phyloP scores from a whole-genome alignment of 2,329 filamentous ascomycete species.

The Pseudogymnoascus sp. region DNA sequence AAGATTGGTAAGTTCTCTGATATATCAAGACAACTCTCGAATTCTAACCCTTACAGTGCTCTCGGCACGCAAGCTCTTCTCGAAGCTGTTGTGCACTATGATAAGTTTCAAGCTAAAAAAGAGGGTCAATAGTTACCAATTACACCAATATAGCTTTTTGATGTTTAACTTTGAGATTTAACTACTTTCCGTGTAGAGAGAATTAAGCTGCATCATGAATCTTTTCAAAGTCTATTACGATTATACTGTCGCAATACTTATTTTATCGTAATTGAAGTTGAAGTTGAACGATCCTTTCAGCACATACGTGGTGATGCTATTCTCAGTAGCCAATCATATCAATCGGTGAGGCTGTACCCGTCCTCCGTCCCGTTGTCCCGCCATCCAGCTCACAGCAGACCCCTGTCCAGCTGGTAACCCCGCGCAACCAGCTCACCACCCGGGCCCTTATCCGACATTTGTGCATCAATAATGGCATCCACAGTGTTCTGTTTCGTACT shows the following conservation, averaged over 20 bases:
- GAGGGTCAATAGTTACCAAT: too few relatives aligned
- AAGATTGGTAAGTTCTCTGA: slow-evolving; percentile 14
- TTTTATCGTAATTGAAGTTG: neutral
- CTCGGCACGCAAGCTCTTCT: too few relatives aligned
- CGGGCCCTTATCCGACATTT: slow-evolving; percentile 5
- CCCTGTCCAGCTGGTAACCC: neutral
- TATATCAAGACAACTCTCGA: too few relatives aligned
- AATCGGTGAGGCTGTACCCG: neutral
- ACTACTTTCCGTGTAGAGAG: too few relatives aligned
- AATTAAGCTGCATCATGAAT: too few relatives aligned
- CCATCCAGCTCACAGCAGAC: slow-evolving; percentile 1
- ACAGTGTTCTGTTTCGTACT: slow-evolving; percentile 5
- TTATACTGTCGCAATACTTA: neutral
- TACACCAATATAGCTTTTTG: too few relatives aligned
- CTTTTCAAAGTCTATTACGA: neutral
- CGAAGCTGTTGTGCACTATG: too few relatives aligned
- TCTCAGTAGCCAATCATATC: neutral
- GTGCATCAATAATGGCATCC: slow-evolving; percentile 8
- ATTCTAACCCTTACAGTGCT: too few relatives aligned
- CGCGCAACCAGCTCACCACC: slow-evolving; percentile 8
- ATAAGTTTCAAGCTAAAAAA: too few relatives aligned
- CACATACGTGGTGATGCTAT: neutral
- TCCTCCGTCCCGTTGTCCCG: slow-evolving; percentile 9
- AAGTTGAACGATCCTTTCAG: neutral
- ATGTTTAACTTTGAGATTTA: too few relatives aligned